Evolutionary conservation across 805 yeast genomes (phyloP), one percentile per base, ranked within the genome.

Genomic region (Pichia paraexigua): DNA sequence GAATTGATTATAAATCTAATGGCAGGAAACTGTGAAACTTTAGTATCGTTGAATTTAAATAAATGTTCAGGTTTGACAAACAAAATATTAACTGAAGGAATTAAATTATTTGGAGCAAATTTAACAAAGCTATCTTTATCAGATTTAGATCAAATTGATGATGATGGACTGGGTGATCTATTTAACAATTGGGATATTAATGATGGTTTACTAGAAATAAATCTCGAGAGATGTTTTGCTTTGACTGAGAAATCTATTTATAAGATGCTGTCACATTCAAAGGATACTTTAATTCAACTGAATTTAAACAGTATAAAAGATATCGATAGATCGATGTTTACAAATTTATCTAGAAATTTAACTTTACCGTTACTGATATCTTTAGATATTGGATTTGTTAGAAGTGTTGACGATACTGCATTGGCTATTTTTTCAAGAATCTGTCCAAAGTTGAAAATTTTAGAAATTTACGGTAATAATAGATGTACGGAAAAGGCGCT

Each of bases 391-490:
- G 95, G 97, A 0, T 92, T 92, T 67, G 87, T 89, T 3, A 72
- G 95, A 41, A 72, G 80, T 21, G 77, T 88, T 13, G 89, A 89
- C 62, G 88, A 92, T 65, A 76, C 73, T 20, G 76, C 80, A 0
- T 64, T 91, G n/a, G 78, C 77, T 25, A 60, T 75, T 28, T 58
- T 89, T 21, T 76, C 85, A 3, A 67, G 74, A 27, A 73, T 77
- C 12, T 87, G 94, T 55, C 77, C 82, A 0, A 78, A 78, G 45
- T 67, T 92, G 51, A 73, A 75, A 45, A 73, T 86, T 17, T 63
- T 92, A 50, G 95, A 88, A 59, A 91, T 88, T 17, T 89, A 83
- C 64, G 97, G 97, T 1, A 74, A 85, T 61, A 87, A 85, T 62
- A 71, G 80, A 59, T 79, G 89, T 53, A 79, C 90, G 1, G 68